Evolutionary conservation across 495 filamentous ascomycete species (phyloP).

Genomic region (Aspergillus sclerotiicarbonarius): DNA sequence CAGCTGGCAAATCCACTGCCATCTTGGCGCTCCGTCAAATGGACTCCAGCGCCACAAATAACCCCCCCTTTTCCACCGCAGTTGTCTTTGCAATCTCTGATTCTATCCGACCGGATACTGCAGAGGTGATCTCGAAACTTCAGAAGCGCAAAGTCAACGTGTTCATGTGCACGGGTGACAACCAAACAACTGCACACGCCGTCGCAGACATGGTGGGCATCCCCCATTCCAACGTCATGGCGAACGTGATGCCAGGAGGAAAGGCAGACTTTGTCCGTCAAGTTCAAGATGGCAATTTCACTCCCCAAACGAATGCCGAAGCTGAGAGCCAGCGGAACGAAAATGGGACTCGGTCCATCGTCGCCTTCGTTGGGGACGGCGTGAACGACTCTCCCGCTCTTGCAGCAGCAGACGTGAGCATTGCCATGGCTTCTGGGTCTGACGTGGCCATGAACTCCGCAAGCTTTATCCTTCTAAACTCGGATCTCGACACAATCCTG

Average conservation of each 20-base stretch:
- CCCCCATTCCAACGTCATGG: slow-evolving; percentile 70
- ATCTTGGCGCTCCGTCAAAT: slow-evolving; percentile 56
- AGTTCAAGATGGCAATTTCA: slow-evolving; percentile 55
- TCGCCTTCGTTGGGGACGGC: slow-evolving; percentile 77
- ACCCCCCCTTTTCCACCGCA: slow-evolving; percentile 51
- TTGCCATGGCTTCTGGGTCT: slow-evolving; percentile 79
- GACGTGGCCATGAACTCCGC: slow-evolving; percentile 83
- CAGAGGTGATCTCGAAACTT: slow-evolving; percentile 63
- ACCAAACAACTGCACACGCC: slow-evolving; percentile 51
- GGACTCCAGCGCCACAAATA: slow-evolving; percentile 8
- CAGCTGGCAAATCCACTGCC: slow-evolving; percentile 69
- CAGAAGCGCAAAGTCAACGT: slow-evolving; percentile 62
- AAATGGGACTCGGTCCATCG: slow-evolving; percentile 32
- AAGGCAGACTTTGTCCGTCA: slow-evolving; percentile 83
- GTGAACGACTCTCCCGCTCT: slow-evolving; percentile 88
- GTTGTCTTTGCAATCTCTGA: slow-evolving; percentile 73
- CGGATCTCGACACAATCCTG: slow-evolving; percentile 65
- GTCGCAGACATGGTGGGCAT: slow-evolving; percentile 80
- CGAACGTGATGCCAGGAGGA: slow-evolving; percentile 78
- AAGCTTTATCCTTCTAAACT: slow-evolving; percentile 81
- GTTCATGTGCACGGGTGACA: slow-evolving; percentile 92
- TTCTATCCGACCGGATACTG: slow-evolving; percentile 74
- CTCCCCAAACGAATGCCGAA: slow-evolving; percentile 3
- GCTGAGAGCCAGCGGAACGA: slow-evolving; percentile 2
- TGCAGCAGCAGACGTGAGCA: slow-evolving; percentile 74